These are phyloP conservation scores for Hygrocybe coccinea DNA, from an alignment of 768 basidiomycete genomes.

Conservation along the genomic window DNA sequence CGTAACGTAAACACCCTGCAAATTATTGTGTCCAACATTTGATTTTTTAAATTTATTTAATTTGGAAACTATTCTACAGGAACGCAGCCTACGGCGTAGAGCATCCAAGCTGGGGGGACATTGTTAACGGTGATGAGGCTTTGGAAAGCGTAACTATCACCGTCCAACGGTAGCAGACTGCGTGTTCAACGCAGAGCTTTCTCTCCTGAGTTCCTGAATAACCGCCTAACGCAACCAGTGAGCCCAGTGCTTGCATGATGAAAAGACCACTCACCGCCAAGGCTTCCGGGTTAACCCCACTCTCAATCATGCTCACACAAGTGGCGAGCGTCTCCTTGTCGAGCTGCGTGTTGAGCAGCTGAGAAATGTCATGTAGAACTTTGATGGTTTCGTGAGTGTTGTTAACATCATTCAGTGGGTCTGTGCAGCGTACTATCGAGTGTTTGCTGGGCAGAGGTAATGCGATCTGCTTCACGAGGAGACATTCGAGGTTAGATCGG, in stretches of 20 bases:
- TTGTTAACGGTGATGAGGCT: too few species aligned
- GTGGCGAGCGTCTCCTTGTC: slow-evolving; percentile 91
- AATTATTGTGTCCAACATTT: too few species aligned
- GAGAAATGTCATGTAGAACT: slow-evolving; percentile 87
- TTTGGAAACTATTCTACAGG: too few species aligned
- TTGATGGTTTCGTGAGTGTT: slow-evolving; percentile 3
- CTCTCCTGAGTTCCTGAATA: slow-evolving; percentile 76
- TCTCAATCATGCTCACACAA: slow-evolving; percentile 89
- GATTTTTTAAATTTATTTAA: too few species aligned
- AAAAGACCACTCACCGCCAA: slow-evolving; percentile 56
- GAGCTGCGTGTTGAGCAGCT: slow-evolving; percentile 79
- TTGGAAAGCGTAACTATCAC: too few species aligned
- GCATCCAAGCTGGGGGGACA: too few species aligned
- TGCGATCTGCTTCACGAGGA: slow-evolving; percentile 49
- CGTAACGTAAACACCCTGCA: too few species aligned
- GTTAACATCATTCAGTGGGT: background rate
- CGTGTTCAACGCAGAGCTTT: slow-evolving; percentile 44
- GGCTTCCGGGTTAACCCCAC: slow-evolving; percentile 87
- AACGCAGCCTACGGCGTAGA: too few species aligned
- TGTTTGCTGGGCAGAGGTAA: slow-evolving; percentile 62
- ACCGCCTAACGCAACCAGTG: slow-evolving; percentile 51
- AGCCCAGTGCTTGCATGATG: background rate
- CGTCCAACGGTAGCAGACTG: slow-evolving; percentile 16
- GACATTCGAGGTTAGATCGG: slow-evolving; percentile 27
- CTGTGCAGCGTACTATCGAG: slow-evolving; percentile 54